A percentile compares a stretch with the other conserved stretches of the same genome.
Conservation (phyloP, 2,329 filamentous ascomycete genomes). For the Diaporthe helianthi region DNA sequence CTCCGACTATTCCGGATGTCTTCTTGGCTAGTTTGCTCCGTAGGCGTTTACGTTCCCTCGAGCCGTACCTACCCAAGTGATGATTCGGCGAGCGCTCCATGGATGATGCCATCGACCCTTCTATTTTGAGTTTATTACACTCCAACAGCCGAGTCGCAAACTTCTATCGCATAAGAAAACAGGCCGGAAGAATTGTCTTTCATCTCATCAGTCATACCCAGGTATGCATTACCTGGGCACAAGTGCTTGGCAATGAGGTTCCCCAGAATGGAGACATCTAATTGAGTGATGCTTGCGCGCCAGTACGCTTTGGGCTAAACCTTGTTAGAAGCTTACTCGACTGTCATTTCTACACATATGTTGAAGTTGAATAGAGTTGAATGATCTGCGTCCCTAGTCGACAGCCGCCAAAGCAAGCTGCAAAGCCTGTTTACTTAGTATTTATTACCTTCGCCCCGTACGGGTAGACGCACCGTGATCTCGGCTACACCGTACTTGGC, state of each 20-base stretch:
- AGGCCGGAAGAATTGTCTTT: background rate
- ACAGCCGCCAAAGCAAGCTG: background rate
- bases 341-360: too few species aligned
- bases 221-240: too few species aligned
- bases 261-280: too few species aligned
- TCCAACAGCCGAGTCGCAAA: background rate
- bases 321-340: slow-evolving; percentile 3
- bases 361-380: background rate
- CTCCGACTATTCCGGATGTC: background rate
- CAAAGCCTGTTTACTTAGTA: background rate
- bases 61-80: too few species aligned
- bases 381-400: slow-evolving; percentile 1
- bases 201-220: background rate
- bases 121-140: background rate
- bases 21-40: background rate
- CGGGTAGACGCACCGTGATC: background rate
- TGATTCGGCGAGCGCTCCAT: background rate
- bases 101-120: background rate
- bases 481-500: background rate
- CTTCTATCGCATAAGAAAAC: background rate
- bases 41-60: background rate
- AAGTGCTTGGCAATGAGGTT: background rate
- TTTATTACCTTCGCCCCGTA: background rate
- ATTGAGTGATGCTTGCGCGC: background rate
- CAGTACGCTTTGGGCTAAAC: slow-evolving; percentile 12